phyloP scores from a whole-genome alignment of 345 rosid species.

The Reutealis trisperma region DNA sequence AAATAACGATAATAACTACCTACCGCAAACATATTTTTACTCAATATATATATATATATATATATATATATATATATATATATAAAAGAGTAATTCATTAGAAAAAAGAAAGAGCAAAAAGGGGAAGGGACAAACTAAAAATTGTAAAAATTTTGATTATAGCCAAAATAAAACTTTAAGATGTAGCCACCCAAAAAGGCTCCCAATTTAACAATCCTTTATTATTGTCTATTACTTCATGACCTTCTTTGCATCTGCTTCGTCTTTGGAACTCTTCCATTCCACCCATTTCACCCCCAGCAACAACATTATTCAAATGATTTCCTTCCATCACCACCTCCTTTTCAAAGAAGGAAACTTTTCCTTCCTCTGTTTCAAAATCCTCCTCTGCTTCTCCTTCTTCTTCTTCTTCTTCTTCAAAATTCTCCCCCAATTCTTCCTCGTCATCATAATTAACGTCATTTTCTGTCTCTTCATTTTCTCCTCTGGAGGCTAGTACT shows the following conservation, averaged over 20 bases:
- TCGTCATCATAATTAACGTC: constrained; percentile 21
- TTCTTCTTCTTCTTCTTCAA: constrained; percentile 15
- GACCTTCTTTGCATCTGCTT: constrained; percentile 55
- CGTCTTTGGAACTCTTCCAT: constrained; percentile 38
- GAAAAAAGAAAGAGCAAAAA: neutral
- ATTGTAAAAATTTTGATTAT: neutral
- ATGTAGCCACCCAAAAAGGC: constrained; percentile 63
- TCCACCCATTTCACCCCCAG: constrained; percentile 29
- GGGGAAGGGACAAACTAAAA: neutral
- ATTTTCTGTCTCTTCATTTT: constrained; percentile 17
- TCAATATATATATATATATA: neutral
- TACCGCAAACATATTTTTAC: neutral
- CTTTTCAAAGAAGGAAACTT: constrained; percentile 19
- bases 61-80: no score
- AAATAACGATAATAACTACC: constrained; percentile 21
- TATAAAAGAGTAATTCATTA: neutral
- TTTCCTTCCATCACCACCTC: constrained; percentile 18
- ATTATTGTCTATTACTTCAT: constrained; percentile 21
- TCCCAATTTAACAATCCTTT: constrained; percentile 57
- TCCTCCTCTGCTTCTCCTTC: constrained; percentile 13
- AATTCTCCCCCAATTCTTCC: constrained; percentile 3
- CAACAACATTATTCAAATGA: constrained; percentile 19
- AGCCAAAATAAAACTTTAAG: constrained; percentile 43
- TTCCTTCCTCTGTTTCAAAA: constrained; percentile 22
- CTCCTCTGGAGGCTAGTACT: neutral